Conservation (phyloP, 2,329 filamentous ascomycete genomes). For the Cadophora gregata region DNA sequence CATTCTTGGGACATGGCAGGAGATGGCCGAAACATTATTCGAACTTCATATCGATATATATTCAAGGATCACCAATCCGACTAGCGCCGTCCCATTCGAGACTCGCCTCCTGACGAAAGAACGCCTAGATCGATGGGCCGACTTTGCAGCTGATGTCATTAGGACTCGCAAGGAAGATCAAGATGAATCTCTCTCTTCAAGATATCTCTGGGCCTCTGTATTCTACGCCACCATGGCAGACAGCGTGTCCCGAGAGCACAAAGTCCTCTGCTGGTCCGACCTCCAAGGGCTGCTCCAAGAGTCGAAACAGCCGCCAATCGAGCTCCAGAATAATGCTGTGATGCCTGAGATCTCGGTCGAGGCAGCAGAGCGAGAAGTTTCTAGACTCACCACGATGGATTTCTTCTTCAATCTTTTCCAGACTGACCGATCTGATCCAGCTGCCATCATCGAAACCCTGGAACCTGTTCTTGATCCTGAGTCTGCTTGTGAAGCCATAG, state of each 20-base stretch:
- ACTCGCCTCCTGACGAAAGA: conserved; percentile 61
- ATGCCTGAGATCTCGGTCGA: conserved; percentile 85
- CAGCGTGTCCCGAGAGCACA: conserved; percentile 61
- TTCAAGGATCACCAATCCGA: conserved; percentile 64
- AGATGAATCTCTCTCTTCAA: conserved; percentile 53
- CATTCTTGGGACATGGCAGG: conserved; percentile 49
- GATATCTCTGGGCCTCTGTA: conserved; percentile 71
- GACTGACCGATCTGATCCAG: conserved; percentile 79
- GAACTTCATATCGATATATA: conserved; percentile 73
- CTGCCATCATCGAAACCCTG: conserved; percentile 86
- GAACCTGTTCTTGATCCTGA: conserved; percentile 87
- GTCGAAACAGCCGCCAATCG: conserved; percentile 56
- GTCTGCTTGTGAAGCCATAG: conserved; percentile 52
- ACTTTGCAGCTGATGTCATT: conserved; percentile 61
- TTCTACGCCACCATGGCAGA: conserved; percentile 64
- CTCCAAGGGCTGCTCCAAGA: conserved; percentile 59
- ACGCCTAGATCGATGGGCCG: conserved; percentile 64
- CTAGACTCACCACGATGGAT: conserved; percentile 92
- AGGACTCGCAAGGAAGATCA: conserved; percentile 34
- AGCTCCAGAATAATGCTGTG: conserved; percentile 81
- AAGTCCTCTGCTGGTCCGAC: conserved; percentile 67
- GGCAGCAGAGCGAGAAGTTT: conserved; percentile 90
- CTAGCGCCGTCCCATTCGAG: conserved; percentile 58
- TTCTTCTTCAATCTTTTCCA: conserved; percentile 93
- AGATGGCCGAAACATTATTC: conserved; percentile 65